Conservation (phyloP, 345 rosid species). For the Hypericum androsaemum region DNA sequence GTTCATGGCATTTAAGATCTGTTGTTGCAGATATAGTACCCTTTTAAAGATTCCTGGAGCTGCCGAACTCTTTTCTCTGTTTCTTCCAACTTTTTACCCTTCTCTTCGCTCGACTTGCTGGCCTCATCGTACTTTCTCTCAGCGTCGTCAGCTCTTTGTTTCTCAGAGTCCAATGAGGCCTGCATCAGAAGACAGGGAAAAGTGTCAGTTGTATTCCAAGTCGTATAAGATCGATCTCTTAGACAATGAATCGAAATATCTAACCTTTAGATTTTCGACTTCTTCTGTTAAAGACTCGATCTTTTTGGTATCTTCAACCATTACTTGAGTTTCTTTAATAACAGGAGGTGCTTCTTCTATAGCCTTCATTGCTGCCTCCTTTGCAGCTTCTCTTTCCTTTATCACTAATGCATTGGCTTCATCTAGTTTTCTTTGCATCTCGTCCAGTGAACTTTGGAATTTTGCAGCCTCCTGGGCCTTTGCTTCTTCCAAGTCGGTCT, state of each 20-base stretch:
- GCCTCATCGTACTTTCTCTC: slow-evolving; percentile 46
- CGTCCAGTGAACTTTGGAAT: slow-evolving; percentile 27
- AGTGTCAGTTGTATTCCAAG: not conserved
- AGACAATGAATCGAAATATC: slow-evolving; percentile 3
- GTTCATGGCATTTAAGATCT: not conserved
- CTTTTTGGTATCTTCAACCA: slow-evolving; percentile 38
- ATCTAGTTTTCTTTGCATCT: slow-evolving; percentile 34
- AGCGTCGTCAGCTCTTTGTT: slow-evolving; percentile 51
- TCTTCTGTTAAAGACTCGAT: slow-evolving; percentile 31
- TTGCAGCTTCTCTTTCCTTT: slow-evolving; percentile 33
- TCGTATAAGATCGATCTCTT: not conserved
- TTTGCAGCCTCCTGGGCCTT: slow-evolving; percentile 35
- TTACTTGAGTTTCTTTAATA: slow-evolving; percentile 38
- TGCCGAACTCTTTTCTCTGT: slow-evolving; percentile 61
- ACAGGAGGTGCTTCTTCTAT: slow-evolving; percentile 45
- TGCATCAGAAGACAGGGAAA: slow-evolving; percentile 13
- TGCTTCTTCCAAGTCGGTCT: slow-evolving; percentile 45
- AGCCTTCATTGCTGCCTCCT: slow-evolving; percentile 34
- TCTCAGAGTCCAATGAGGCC: slow-evolving; percentile 54
- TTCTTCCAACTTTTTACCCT: slow-evolving; percentile 49
- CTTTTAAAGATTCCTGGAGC: slow-evolving; percentile 66
- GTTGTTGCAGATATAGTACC: slow-evolving; percentile 25
- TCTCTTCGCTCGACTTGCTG: slow-evolving; percentile 44
- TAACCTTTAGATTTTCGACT: slow-evolving; percentile 37
- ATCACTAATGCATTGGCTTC: slow-evolving; percentile 28